Conservation (phyloP, 1,139 yeast species). For the Candida dubliniensis region DNA sequence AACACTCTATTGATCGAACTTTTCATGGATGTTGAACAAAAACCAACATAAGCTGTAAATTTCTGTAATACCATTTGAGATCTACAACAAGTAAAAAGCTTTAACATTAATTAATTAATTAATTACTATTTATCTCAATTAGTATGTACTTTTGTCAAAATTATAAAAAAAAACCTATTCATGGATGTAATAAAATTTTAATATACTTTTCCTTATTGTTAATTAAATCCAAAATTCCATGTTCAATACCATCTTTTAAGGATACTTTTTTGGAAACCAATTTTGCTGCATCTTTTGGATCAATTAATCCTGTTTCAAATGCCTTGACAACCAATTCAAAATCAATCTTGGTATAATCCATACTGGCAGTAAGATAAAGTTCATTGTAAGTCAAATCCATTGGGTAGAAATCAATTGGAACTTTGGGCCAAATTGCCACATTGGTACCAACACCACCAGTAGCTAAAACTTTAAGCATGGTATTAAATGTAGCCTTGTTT, state of each 20-base stretch:
- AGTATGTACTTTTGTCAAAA: too few relatives aligned
- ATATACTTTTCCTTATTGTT: slow-evolving; percentile 38
- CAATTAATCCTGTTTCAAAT: slow-evolving; percentile 18
- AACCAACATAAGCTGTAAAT: too few relatives aligned
- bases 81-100: too few relatives aligned
- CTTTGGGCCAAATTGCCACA: slow-evolving; percentile 57
- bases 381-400: slow-evolving; percentile 42
- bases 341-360: slow-evolving; percentile 39
- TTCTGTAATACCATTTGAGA: too few relatives aligned
- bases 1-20: too few relatives aligned
- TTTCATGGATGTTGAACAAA: too few relatives aligned
- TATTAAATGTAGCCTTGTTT: slow-evolving; percentile 50
- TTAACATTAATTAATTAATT: too few relatives aligned
- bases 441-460: slow-evolving; percentile 65
- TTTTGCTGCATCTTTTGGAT: slow-evolving; percentile 22
- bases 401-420: slow-evolving; percentile 33
- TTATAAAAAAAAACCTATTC: neutral
- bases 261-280: slow-evolving; percentile 36
- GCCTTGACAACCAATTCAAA: slow-evolving; percentile 37
- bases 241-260: slow-evolving; percentile 34
- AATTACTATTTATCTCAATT: neutral
- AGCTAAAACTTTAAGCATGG: slow-evolving; percentile 51
- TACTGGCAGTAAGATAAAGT: slow-evolving; percentile 40
- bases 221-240: slow-evolving; percentile 35
- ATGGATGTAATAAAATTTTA: slow-evolving; percentile 24